Conservation (phyloP, 768 basidiomycete genomes). For the Amanita polypyramis region DNA sequence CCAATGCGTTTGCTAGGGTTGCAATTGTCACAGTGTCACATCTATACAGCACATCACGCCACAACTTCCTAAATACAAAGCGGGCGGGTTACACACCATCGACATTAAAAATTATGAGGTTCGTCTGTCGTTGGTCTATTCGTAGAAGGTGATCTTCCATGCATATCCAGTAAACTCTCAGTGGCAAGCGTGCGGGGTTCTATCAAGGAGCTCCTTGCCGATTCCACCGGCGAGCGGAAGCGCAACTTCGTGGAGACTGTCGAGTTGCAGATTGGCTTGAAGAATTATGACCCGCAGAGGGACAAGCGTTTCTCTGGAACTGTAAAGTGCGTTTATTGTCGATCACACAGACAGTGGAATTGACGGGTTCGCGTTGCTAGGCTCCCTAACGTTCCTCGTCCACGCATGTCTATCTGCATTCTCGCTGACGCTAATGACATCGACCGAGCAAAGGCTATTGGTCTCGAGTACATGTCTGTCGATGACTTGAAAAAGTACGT, state of each 20-base stretch:
- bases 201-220: slow-evolving; percentile 81
- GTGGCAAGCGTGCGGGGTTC: slow-evolving; percentile 99
- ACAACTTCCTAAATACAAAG: neutral
- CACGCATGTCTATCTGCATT: slow-evolving; percentile 99
- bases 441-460: slow-evolving; percentile 96
- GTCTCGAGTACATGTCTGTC: slow-evolving; percentile 98
- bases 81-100: too few relatives aligned
- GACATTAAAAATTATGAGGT: neutral
- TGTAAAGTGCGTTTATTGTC: slow-evolving; percentile 57
- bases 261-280: slow-evolving; percentile 93
- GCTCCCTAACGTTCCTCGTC: slow-evolving; percentile 94
- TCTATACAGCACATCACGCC: neutral
- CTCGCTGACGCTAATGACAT: slow-evolving; percentile 98
- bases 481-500: slow-evolving; percentile 98
- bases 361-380: slow-evolving; percentile 26
- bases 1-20: too few relatives aligned
- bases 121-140: neutral
- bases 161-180: slow-evolving; percentile 66
- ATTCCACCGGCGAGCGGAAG: slow-evolving; percentile 79
- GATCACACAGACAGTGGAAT: neutral
- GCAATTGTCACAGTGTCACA: neutral
- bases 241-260: slow-evolving; percentile 95
- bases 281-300: slow-evolving; percentile 99
- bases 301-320: slow-evolving; percentile 99
- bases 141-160: neutral